Evolutionary conservation across 108 stramenopile genomes (phyloP).

Genomic region (Schizochytrium sp.): DNA sequence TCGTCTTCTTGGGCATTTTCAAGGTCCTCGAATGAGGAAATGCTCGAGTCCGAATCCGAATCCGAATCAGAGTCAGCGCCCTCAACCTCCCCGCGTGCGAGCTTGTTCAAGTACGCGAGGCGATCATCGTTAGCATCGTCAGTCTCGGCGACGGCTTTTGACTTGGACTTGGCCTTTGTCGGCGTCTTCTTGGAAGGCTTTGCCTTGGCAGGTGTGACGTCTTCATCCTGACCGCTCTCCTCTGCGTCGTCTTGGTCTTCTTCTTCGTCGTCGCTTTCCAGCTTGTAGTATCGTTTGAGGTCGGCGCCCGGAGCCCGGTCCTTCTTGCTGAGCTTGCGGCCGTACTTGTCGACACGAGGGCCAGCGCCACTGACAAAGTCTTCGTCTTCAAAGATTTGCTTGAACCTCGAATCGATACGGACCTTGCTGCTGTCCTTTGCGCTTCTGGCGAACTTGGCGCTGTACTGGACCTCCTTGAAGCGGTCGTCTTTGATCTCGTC

Average conservation of each 20-base stretch:
- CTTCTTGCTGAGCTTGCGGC: background rate
- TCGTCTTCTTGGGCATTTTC: background rate
- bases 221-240: background rate
- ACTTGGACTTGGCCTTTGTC: background rate
- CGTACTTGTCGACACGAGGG: background rate
- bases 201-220: too few species aligned
- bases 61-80: background rate
- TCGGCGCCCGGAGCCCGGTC: background rate
- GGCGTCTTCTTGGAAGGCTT: background rate
- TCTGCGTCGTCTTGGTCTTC: background rate
- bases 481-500: background rate
- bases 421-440: background rate
- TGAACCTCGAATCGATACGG: background rate
- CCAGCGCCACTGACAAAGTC: background rate
- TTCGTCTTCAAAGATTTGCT: background rate
- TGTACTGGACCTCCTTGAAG: background rate
- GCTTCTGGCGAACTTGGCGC: background rate
- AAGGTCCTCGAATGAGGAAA: background rate
- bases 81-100: constrained; percentile 43
- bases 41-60: background rate
- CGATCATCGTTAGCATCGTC: background rate
- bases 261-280: background rate
- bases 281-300: background rate
- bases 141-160: background rate
- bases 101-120: constrained; percentile 32